These are phyloP conservation scores for Coemansia sp. DNA, from an alignment of 192 early-diverging fungal species.

Conservation along the genomic window DNA sequence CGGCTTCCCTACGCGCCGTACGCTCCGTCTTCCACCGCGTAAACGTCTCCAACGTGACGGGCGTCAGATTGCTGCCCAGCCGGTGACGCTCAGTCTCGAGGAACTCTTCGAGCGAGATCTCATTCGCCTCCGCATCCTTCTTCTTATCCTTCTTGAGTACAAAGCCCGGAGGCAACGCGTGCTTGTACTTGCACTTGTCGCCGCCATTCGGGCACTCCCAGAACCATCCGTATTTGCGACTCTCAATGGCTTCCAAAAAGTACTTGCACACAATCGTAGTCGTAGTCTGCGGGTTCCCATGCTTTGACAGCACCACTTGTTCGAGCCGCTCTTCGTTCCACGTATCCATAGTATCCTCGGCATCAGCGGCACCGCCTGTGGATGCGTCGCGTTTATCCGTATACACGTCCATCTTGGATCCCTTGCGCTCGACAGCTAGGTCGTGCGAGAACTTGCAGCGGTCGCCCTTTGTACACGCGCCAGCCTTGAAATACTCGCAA, in stretches of 20 bases:
- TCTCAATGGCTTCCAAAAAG: slow-evolving; percentile 97
- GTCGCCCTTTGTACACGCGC: slow-evolving; percentile 86
- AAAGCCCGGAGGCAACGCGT: slow-evolving; percentile 96
- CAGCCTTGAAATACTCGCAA: slow-evolving; percentile 92
- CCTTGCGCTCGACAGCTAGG: slow-evolving; percentile 85
- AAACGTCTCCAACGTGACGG: slow-evolving; percentile 94
- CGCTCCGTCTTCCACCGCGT: slow-evolving; percentile 93
- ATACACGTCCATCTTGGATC: slow-evolving; percentile 92
- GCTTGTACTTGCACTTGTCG: slow-evolving; percentile 92
- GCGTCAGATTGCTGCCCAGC: slow-evolving; percentile 90
- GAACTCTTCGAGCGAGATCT: slow-evolving; percentile 97
- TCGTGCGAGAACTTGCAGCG: slow-evolving; percentile 99
- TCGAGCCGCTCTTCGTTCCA: slow-evolving; percentile 96
- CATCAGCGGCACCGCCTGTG: slow-evolving; percentile 27
- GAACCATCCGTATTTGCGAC: slow-evolving; percentile 98
- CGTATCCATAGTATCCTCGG: slow-evolving; percentile 90
- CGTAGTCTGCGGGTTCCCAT: slow-evolving; percentile 80
- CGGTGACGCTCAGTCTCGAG: slow-evolving; percentile 98
- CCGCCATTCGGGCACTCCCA: slow-evolving; percentile 99
- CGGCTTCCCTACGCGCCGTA: slow-evolving; percentile 68
- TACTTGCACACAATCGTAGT: slow-evolving; percentile 99
- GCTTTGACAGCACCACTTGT: slow-evolving; percentile 83
- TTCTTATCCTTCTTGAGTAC: slow-evolving; percentile 93
- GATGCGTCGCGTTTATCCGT: slow-evolving; percentile 73
- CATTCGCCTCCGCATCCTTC: slow-evolving; percentile 72